Conservation (phyloP, 108 stramenopile genomes). For the Cyclotella sp. region DNA sequence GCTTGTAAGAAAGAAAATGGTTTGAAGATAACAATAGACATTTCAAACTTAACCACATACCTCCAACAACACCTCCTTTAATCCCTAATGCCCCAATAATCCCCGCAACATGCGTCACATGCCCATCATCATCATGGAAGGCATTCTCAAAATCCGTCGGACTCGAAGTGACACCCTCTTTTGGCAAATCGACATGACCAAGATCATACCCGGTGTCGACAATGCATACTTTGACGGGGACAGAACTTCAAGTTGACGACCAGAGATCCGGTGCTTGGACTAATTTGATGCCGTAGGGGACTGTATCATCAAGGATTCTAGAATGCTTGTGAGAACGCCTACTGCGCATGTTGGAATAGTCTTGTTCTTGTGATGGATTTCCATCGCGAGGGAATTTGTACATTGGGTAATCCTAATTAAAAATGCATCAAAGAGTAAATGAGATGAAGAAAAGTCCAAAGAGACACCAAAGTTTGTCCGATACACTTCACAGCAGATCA, state of each 20-base stretch:
- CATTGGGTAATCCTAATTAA: constrained; percentile 17
- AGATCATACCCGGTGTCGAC: constrained; percentile 64
- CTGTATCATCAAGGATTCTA: constrained; percentile 19
- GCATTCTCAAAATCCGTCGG: constrained; percentile 10
- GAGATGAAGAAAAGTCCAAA: neutral
- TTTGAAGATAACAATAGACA: neutral
- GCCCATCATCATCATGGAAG: constrained; percentile 46
- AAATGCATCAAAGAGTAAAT: neutral
- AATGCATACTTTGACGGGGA: constrained; percentile 55
- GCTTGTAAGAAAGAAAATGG: neutral
- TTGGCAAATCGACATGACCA: constrained; percentile 58
- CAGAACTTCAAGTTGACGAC: constrained; percentile 4
- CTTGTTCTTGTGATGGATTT: neutral
- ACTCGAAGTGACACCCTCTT: constrained; percentile 31
- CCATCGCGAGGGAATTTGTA: constrained; percentile 12
- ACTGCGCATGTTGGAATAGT: too few relatives aligned
- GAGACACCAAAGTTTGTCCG: neutral
- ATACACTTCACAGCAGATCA: neutral
- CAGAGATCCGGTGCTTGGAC: constrained; percentile 45
- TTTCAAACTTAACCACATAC: constrained; percentile 8
- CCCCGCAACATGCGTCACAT: constrained; percentile 57
- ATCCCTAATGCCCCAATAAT: constrained; percentile 52
- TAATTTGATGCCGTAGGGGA: constrained; percentile 53
- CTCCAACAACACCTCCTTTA: constrained; percentile 20
- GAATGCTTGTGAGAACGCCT: neutral